These are phyloP conservation scores for Cutaneotrichosporon mucoides DNA, from an alignment of 1,284 basidiomycete species.

Conservation along the genomic window DNA sequence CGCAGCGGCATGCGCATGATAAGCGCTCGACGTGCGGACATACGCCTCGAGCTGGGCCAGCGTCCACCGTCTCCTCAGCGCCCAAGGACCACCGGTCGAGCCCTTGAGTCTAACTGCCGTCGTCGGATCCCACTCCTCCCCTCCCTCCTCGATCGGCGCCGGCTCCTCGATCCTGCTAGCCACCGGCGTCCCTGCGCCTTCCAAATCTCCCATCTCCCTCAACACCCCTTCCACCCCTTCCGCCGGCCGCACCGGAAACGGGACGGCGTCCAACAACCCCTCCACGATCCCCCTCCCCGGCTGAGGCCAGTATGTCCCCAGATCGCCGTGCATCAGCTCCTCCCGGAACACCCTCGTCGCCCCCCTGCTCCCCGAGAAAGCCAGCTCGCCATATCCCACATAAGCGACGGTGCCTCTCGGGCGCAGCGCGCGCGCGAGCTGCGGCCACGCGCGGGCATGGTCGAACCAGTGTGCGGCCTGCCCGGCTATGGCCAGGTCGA, in stretches of 20 bases:
- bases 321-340: slow-evolving; percentile 32
- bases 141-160: slow-evolving; percentile 27
- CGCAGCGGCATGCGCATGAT: slow-evolving; percentile 64
- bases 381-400: slow-evolving; percentile 78
- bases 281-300: slow-evolving; percentile 75
- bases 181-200: slow-evolving; percentile 11
- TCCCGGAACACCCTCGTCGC: slow-evolving; percentile 57
- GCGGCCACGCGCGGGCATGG: slow-evolving; percentile 66
- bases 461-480: slow-evolving; percentile 88
- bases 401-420: slow-evolving; percentile 68
- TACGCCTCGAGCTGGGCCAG: slow-evolving; percentile 66
- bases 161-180: slow-evolving; percentile 13
- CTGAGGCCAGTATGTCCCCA: slow-evolving; percentile 74
- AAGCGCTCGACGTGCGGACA: slow-evolving; percentile 65
- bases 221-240: neutral
- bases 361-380: slow-evolving; percentile 60
- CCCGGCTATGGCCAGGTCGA: slow-evolving; percentile 71
- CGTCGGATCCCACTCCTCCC: slow-evolving; percentile 21
- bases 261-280: slow-evolving; percentile 64
- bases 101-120: slow-evolving; percentile 27
- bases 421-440: slow-evolving; percentile 61
- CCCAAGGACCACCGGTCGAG: slow-evolving; percentile 49
- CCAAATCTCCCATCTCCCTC: slow-evolving; percentile 38
- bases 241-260: slow-evolving; percentile 53
- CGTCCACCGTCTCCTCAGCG: slow-evolving; percentile 61